phyloP scores from a whole-genome alignment of 208 protist species.

The Leishmania turanica region DNA sequence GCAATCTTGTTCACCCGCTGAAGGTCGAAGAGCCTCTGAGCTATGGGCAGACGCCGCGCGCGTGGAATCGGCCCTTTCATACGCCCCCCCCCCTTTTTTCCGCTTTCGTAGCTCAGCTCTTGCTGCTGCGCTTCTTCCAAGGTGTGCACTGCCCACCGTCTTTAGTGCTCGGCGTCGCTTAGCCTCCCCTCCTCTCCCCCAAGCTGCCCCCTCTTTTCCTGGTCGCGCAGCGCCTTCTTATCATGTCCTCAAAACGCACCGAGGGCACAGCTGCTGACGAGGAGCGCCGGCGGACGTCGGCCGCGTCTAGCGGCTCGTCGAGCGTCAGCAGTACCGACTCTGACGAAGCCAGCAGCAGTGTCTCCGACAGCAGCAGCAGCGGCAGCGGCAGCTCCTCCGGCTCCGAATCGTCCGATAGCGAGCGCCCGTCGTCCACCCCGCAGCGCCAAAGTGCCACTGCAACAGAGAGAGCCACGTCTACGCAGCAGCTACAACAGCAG shows the following conservation, averaged over 20 bases:
- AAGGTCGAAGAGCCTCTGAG: neutral
- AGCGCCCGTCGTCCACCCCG: conserved; percentile 1
- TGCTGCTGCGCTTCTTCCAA: conserved; percentile 9
- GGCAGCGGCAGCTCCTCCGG: conserved; percentile 12
- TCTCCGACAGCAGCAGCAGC: conserved; percentile 27
- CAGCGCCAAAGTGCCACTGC: conserved; percentile 10
- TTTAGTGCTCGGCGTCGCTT: neutral
- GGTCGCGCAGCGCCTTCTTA: neutral
- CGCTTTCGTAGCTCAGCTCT: neutral
- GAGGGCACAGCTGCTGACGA: neutral
- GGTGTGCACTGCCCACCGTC: neutral
- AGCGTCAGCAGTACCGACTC: conserved; percentile 31
- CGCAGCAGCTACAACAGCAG: conserved; percentile 4
- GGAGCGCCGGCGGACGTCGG: neutral
- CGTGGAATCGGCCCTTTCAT: neutral
- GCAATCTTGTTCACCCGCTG: neutral
- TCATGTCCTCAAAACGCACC: conserved; percentile 3
- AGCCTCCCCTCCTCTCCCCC: neutral
- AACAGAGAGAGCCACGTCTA: conserved; percentile 1
- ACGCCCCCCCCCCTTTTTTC: neutral
- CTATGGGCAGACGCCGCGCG: neutral
- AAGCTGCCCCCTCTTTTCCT: neutral
- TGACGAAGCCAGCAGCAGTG: conserved; percentile 20
- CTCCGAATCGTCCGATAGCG: conserved; percentile 16
- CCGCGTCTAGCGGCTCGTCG: conserved; percentile 22